Evolutionary conservation across 352 stramenopile species (phyloP).

Genomic region (Pythium coloratum): DNA sequence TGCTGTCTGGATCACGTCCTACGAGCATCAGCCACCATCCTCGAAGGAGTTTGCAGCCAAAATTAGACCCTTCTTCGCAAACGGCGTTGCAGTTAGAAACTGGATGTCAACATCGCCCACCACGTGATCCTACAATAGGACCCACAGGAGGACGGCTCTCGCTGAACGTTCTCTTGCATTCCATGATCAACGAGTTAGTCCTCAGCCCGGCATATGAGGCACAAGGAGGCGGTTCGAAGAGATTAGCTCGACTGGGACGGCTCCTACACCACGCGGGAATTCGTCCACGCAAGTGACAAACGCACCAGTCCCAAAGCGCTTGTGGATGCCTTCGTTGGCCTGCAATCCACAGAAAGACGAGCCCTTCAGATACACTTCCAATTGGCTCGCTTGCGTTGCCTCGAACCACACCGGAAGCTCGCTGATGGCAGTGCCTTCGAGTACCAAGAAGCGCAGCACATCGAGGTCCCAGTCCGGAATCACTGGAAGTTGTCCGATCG

Average conservation of each 20-base stretch:
- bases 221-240: background rate
- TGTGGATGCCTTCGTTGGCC: background rate
- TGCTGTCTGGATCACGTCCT: background rate
- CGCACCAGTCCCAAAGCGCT: background rate
- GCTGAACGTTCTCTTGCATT: background rate
- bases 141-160: too few species aligned
- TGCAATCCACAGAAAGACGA: background rate
- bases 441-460: background rate
- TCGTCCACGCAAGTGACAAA: slow-evolving; percentile 2
- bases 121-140: too few species aligned
- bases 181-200: background rate
- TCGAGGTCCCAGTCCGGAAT: background rate
- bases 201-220: background rate
- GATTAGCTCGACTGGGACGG: slow-evolving; percentile 7
- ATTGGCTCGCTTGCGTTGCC: background rate
- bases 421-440: background rate
- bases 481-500: background rate
- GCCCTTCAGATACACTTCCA: background rate
- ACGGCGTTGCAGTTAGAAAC: background rate
- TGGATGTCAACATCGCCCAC: too few species aligned
- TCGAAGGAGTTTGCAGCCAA: background rate
- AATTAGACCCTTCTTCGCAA: background rate
- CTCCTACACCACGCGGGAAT: background rate
- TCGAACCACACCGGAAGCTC: background rate
- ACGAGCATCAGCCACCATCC: background rate